A percentile compares a stretch with the other conserved stretches of the same genome.
Evolutionary conservation across 2,329 filamentous ascomycete genomes (phyloP).

Genomic region (Penicillium hordei): DNA sequence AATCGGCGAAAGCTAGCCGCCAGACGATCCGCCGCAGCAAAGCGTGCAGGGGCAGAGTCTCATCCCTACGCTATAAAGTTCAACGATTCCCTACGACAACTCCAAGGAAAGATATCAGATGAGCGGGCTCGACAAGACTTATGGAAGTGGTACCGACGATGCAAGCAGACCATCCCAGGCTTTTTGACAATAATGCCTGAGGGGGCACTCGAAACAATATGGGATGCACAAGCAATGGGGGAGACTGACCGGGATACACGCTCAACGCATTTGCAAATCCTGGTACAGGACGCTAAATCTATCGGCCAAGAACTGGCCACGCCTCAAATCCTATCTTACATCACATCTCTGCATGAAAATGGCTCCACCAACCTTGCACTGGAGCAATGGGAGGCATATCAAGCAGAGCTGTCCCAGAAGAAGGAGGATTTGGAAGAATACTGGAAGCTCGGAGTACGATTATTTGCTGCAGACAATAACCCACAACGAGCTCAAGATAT

Average conservation of each 20-base stretch:
- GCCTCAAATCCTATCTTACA: conserved; percentile 63
- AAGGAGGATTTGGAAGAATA: conserved; percentile 42
- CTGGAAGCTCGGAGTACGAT: conserved; percentile 51
- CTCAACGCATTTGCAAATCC: conserved; percentile 60
- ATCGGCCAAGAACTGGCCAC: conserved; percentile 57
- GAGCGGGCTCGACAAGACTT: conserved; percentile 38
- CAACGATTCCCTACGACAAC: conserved; percentile 38
- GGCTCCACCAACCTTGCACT: conserved; percentile 62
- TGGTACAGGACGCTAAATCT: conserved; percentile 66
- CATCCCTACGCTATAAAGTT: conserved; percentile 44
- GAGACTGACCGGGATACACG: conserved; percentile 49
- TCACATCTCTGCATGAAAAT: conserved; percentile 66
- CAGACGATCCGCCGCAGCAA: conserved; percentile 34
- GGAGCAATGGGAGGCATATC: conserved; percentile 62
- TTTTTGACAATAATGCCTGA: conserved; percentile 59
- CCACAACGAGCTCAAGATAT: conserved; percentile 51
- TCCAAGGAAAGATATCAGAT: conserved; percentile 30
- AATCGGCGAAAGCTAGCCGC: conserved; percentile 17
- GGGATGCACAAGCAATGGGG: conserved; percentile 55
- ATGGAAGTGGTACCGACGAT: conserved; percentile 54
- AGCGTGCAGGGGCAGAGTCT: conserved; percentile 33
- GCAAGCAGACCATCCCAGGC: conserved; percentile 46
- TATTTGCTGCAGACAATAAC: conserved; percentile 51
- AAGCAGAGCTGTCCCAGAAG: conserved; percentile 52
- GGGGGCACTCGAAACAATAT: conserved; percentile 65